Conservation (phyloP, 352 stramenopile genomes). For the Pythium guiyangense region DNA sequence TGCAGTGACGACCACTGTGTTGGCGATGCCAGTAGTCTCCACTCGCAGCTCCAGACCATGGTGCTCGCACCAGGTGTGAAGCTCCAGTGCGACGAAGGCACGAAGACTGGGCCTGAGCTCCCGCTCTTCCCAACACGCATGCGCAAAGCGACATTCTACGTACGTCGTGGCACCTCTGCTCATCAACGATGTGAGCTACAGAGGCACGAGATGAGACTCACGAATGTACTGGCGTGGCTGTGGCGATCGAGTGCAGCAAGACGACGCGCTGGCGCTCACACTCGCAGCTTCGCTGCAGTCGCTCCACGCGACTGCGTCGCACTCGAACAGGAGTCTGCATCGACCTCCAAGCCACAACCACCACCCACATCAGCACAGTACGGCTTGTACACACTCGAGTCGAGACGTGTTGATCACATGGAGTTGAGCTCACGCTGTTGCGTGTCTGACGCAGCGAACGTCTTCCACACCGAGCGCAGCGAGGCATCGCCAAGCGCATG, state of each 20-base stretch:
- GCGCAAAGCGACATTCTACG: slow-evolving; percentile 28
- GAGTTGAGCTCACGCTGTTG: too few species aligned
- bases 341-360: neutral
- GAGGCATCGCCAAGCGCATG: neutral
- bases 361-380: neutral
- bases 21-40: neutral
- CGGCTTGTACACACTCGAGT: neutral
- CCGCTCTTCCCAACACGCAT: slow-evolving; percentile 22
- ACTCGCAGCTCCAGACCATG: slow-evolving; percentile 11
- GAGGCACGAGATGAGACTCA: too few species aligned
- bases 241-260: slow-evolving; percentile 2
- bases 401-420: neutral
- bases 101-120: slow-evolving; percentile 20
- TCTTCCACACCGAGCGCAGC: neutral
- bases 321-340: slow-evolving; percentile 5
- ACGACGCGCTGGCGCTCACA: slow-evolving; percentile 3
- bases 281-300: slow-evolving; percentile 9
- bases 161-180: slow-evolving; percentile 10
- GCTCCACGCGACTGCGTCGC: slow-evolving; percentile 4
- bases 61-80: slow-evolving; percentile 25
- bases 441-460: neutral
- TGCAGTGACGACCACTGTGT: neutral
- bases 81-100: slow-evolving; percentile 17
- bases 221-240: too few species aligned
- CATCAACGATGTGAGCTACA: too few species aligned